Conservation (phyloP, 257 asterid genomes). For the Penstemon newberryi region DNA sequence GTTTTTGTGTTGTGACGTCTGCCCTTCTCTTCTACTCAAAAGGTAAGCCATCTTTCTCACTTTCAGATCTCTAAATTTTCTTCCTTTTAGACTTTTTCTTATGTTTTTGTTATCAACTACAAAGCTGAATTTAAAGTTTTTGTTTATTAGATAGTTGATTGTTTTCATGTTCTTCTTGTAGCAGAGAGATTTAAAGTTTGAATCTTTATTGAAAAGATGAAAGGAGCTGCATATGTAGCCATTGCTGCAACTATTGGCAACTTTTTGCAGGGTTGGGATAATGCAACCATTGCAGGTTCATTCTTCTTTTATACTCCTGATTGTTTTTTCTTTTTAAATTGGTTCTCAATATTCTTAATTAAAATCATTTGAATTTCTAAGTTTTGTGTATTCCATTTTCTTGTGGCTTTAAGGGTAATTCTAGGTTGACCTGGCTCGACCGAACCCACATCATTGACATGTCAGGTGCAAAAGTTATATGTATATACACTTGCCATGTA, state of each 20-base stretch:
- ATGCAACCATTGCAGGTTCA: constrained; percentile 83
- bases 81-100: constrained; percentile 12
- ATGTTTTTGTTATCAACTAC: not conserved
- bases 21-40: constrained; percentile 20
- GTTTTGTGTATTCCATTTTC: not conserved
- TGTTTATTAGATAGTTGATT: constrained; percentile 27
- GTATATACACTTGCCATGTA: too few relatives aligned
- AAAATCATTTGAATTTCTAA: constrained; percentile 1
- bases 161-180: constrained; percentile 16
- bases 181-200: constrained; percentile 26
- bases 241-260: constrained; percentile 78
- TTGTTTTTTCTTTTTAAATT: not conserved
- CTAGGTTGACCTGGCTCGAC: too few relatives aligned
- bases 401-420: not conserved
- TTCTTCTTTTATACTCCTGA: constrained; percentile 2
- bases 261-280: constrained; percentile 87
- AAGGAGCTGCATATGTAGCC: constrained; percentile 77
- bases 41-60: constrained; percentile 20
- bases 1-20: too few relatives aligned
- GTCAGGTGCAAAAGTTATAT: too few relatives aligned
- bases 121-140: constrained; percentile 19
- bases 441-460: too few relatives aligned
- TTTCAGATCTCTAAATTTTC: constrained; percentile 24
- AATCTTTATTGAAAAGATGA: constrained; percentile 42
- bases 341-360: not conserved